phyloP scores from a whole-genome alignment of 345 rosid genomes.

The Eucalyptus melliodora region DNA sequence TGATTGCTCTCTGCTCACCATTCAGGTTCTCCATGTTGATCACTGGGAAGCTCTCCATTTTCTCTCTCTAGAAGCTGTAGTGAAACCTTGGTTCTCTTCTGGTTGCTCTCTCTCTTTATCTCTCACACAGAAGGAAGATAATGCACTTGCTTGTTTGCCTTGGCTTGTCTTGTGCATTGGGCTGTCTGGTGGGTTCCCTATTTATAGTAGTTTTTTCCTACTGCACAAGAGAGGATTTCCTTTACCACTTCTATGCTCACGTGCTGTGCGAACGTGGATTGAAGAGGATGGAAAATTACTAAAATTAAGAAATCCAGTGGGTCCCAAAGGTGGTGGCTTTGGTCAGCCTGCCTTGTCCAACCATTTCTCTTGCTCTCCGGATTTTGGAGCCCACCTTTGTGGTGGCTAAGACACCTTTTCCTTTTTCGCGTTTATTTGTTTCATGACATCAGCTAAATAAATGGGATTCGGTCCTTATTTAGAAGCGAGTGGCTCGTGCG shows the following conservation, averaged over 20 bases:
- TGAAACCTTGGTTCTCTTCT: too few relatives aligned
- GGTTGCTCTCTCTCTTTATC: too few relatives aligned
- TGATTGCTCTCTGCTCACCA: too few relatives aligned
- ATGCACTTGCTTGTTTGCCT: neutral
- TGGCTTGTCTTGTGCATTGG: neutral
- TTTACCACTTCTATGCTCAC: too few relatives aligned
- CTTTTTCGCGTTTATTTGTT: neutral
- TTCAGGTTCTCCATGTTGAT: too few relatives aligned
- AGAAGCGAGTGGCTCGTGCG: neutral
- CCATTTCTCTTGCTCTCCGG: neutral
- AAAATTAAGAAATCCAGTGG: neutral
- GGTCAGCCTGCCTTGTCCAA: neutral
- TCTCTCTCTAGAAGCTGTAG: too few relatives aligned
- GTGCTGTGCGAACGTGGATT: neutral
- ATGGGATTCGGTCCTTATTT: neutral
- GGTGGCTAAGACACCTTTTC: neutral
- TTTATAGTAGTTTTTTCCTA: neutral
- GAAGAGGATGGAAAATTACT: neutral
- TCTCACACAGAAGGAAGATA: too few relatives aligned
- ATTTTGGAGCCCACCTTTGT: too few relatives aligned
- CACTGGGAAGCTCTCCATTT: too few relatives aligned
- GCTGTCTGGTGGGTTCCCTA: neutral
- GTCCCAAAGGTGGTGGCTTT: neutral
- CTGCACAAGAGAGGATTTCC: neutral
- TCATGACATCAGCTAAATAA: neutral